These are phyloP conservation scores for Syzygium aqueum DNA, from an alignment of 345 rosid genomes.

Conservation along the genomic window DNA sequence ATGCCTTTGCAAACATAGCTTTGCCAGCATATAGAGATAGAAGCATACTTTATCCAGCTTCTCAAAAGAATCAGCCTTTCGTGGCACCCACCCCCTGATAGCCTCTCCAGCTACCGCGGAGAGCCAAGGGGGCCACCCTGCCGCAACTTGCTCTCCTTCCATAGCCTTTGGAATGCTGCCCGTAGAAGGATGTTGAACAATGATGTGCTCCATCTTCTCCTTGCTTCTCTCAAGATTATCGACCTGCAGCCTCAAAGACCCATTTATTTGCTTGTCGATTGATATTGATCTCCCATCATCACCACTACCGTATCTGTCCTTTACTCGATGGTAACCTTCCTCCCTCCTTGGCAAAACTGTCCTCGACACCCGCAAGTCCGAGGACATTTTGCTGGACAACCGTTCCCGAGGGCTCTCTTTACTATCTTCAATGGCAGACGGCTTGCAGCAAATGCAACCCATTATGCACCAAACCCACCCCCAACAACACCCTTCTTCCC, in stretches of 20 bases:
- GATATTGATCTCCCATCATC: conserved; percentile 43
- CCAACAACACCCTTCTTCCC: conserved; percentile 13
- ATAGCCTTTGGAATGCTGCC: conserved; percentile 59
- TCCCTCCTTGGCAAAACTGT: conserved; percentile 68
- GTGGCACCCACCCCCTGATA: conserved; percentile 89
- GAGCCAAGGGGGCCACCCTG: conserved; percentile 99
- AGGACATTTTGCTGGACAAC: conserved; percentile 46
- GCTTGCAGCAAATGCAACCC: conserved; percentile 89
- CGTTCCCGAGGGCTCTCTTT: conserved; percentile 77
- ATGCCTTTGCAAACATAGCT: neutral
- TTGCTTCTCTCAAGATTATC: conserved; percentile 60
- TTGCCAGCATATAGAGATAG: conserved; percentile 8
- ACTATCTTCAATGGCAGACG: conserved; percentile 78
- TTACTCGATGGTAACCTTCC: conserved; percentile 34
- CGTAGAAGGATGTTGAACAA: conserved; percentile 41
- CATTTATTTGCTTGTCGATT: conserved; percentile 64
- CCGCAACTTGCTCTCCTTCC: conserved; percentile 95
- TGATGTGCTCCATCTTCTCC: conserved; percentile 49
- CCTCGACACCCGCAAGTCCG: conserved; percentile 50
- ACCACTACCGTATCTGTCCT: conserved; percentile 43
- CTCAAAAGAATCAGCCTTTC: conserved; percentile 96
- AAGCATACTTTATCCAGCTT: conserved; percentile 81
- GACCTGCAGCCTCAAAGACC: conserved; percentile 40
- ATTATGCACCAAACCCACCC: conserved; percentile 39
- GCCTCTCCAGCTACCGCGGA: conserved; percentile 97